phyloP scores from a whole-genome alignment of 352 stramenopile genomes.

The Phytophthora nicotianae region DNA sequence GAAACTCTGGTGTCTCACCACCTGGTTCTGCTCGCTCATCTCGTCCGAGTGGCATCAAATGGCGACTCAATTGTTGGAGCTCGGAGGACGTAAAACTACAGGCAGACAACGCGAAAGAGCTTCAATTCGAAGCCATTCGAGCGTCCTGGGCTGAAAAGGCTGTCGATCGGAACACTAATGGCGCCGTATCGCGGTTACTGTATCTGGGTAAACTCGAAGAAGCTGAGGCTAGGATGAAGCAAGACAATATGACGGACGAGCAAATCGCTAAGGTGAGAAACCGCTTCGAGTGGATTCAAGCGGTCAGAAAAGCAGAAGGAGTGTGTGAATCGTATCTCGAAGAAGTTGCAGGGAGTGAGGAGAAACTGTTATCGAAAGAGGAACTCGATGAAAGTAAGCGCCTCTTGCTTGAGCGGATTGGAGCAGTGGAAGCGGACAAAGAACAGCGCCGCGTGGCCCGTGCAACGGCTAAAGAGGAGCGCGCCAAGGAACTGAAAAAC shows the following conservation, averaged over 20 bases:
- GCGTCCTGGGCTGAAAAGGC: constrained; percentile 56
- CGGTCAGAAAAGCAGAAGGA: constrained; percentile 9
- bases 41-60: constrained; percentile 33
- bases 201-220: constrained; percentile 53
- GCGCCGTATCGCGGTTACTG: constrained; percentile 51
- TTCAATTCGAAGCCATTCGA: constrained; percentile 56
- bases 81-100: constrained; percentile 66
- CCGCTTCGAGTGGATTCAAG: constrained; percentile 49
- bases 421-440: constrained; percentile 25
- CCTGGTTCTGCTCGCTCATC: constrained; percentile 17
- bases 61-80: constrained; percentile 67
- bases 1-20: not conserved
- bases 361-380: constrained; percentile 27
- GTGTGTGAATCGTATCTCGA: constrained; percentile 20
- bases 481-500: constrained; percentile 36
- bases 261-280: constrained; percentile 43
- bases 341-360: constrained; percentile 10
- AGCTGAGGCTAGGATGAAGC: constrained; percentile 42
- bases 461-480: constrained; percentile 40
- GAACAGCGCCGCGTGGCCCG: constrained; percentile 37
- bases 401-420: constrained; percentile 39
- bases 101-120: constrained; percentile 59
- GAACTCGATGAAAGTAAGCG: constrained; percentile 40
- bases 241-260: constrained; percentile 50
- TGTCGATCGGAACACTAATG: constrained; percentile 61